Evolutionary conservation across 345 rosid species (phyloP), one percentile per base, ranked within the genome.

Genomic region (Populus deltoides): DNA sequence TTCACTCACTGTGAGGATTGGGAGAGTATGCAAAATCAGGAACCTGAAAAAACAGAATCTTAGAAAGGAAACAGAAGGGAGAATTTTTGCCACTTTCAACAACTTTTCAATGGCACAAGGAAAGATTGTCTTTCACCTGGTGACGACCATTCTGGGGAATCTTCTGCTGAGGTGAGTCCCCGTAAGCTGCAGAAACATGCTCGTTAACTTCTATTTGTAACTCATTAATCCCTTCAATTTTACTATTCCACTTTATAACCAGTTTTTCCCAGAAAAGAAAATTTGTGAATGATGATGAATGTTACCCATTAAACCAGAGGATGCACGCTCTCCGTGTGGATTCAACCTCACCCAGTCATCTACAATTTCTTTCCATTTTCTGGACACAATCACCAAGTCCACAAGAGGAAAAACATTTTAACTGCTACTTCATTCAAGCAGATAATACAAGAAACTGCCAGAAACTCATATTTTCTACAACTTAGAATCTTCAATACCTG

Each of bases 321-420:
- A 85, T 74, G 90, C 92, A 59, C 78, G 86, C 81, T 89, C 91
- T 75, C 93, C 89, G 72, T 93, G 91, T 80, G 89, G 93, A 88
- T 96, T 93, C 86, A 87, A 75, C 81, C 82, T 92, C 81, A 95
- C 98, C 98, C 98, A 93, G 81, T 96, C 97, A 68, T 93, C 97
- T 33, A 93, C 98, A 53, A 83, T 96, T 70, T 90, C 97, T 74
- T 93, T 96, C 99, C 99, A 96, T 83, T 93, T 96, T 83, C 98
- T 95, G 86, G 63, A 77, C 27, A 77, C 75, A 78, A 82, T 68
- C 55, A 68, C 31, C 12, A 47, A 38, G 33, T 33, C 33, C 1
- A 38, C 7, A 27, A 7, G 22, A 22, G n/a, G 43, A 51, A 25
- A 41, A 25, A 27, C 51, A 38, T 53, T 45, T 57, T 62, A 2